These are phyloP conservation scores for Silene noctiflora DNA, from an alignment of 179 eudicot species.

Conservation along the genomic window DNA sequence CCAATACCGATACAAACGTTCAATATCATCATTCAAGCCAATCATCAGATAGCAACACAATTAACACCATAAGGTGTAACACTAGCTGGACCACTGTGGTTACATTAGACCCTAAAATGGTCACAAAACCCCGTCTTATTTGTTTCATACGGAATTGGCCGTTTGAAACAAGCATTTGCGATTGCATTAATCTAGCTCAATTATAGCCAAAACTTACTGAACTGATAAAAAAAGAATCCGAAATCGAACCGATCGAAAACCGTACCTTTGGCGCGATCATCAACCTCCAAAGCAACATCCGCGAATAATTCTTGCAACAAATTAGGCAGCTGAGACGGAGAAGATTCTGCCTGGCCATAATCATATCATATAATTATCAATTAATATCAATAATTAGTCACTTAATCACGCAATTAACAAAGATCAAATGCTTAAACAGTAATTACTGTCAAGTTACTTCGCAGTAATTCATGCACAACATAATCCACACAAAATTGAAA, in stretches of 20 bases:
- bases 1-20: neutral
- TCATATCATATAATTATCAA: neutral
- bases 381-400: neutral
- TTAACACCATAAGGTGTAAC: too few relatives aligned
- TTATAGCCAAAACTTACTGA: neutral
- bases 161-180: too few relatives aligned
- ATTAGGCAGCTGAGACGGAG: constrained; percentile 41
- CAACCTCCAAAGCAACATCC: constrained; percentile 87
- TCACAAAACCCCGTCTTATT: too few relatives aligned
- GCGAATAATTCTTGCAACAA: constrained; percentile 81
- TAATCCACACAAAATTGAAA: neutral
- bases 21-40: neutral
- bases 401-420: neutral
- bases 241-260: neutral
- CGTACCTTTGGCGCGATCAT: constrained; percentile 88
- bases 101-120: too few relatives aligned
- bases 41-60: neutral
- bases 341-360: constrained; percentile 9
- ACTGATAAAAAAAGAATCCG: neutral
- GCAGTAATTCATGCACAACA: neutral
- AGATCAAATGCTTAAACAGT: neutral
- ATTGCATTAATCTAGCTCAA: too few relatives aligned
- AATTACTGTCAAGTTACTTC: neutral
- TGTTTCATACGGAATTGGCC: too few relatives aligned
- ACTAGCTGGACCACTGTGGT: too few relatives aligned